These are phyloP conservation scores for Tympanopsis confertula DNA, from an alignment of 2,329 filamentous ascomycete genomes.

Conservation along the genomic window DNA sequence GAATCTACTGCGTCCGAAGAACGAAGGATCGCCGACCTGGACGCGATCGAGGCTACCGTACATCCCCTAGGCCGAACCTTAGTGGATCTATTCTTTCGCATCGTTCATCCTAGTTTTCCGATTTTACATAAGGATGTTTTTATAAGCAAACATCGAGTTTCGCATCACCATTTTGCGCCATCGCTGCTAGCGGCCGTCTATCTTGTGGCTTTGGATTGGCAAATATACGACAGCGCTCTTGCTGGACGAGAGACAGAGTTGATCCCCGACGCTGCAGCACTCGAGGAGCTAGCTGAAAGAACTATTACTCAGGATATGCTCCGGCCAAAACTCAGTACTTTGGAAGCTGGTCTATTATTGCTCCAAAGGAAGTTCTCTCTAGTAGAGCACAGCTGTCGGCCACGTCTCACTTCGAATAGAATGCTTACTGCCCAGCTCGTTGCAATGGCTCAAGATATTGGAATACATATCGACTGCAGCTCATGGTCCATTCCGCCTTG, in stretches of 20 bases:
- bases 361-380: constrained; percentile 23
- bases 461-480: constrained; percentile 48
- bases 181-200: constrained; percentile 49
- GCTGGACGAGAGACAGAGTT: constrained; percentile 24
- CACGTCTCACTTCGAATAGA: constrained; percentile 31
- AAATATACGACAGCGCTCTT: constrained; percentile 42
- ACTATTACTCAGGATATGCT: constrained; percentile 34
- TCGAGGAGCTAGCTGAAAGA: constrained; percentile 25
- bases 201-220: constrained; percentile 49
- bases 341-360: constrained; percentile 41
- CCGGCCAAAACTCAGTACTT: constrained; percentile 39
- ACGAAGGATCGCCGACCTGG: constrained; percentile 30
- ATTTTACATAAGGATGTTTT: constrained; percentile 50
- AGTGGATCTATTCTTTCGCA: constrained; percentile 56
- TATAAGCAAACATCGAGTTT: constrained; percentile 45
- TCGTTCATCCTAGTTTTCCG: constrained; percentile 46
- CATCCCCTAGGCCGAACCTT: constrained; percentile 50
- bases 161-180: constrained; percentile 45
- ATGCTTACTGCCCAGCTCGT: constrained; percentile 39
- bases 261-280: constrained; percentile 24
- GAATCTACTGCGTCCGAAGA: constrained; percentile 21
- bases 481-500: constrained; percentile 50
- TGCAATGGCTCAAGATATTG: constrained; percentile 44
- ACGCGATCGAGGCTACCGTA: constrained; percentile 49
- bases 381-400: constrained; percentile 6